phyloP scores from a whole-genome alignment of 768 basidiomycete genomes.

The Daedaleopsis sinensis region DNA sequence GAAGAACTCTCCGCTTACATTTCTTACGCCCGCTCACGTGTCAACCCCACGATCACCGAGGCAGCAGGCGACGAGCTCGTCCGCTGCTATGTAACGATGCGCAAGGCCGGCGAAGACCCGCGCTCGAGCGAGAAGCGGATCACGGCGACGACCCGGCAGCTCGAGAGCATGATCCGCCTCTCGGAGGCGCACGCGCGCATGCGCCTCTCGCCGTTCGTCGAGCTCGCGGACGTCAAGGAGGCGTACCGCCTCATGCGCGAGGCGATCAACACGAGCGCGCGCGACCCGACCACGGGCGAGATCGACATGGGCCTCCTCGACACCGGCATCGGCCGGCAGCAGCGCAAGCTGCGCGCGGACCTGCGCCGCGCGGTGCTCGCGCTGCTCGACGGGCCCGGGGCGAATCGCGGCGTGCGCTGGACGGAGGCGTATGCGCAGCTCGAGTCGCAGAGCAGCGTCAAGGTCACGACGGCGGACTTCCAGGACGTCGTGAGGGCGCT shows the following conservation, averaged over 20 bases:
- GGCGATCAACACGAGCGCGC: conserved; percentile 91
- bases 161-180: conserved; percentile 96
- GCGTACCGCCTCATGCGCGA: conserved; percentile 95
- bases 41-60: conserved; percentile 86
- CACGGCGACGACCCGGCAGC: conserved; percentile 96
- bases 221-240: conserved; percentile 85
- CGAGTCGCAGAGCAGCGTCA: conserved; percentile 82
- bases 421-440: conserved; percentile 77
- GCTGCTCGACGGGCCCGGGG: conserved; percentile 57
- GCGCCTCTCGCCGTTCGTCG: conserved; percentile 89
- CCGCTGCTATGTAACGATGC: conserved; percentile 88
- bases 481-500: conserved; percentile 72
- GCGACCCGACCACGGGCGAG: conserved; percentile 96
- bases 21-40: conserved; percentile 84
- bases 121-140: conserved; percentile 90
- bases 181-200: conserved; percentile 97
- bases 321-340: conserved; percentile 88
- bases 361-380: conserved; percentile 80
- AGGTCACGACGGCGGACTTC: conserved; percentile 82
- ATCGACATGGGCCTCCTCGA: conserved; percentile 96
- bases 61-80: conserved; percentile 86
- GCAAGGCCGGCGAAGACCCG: conserved; percentile 88
- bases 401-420: conserved; percentile 74
- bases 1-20: conserved; percentile 94
- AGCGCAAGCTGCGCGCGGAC: conserved; percentile 86